phyloP scores from a whole-genome alignment of 805 yeast species.

The Peterozyma toletana region DNA sequence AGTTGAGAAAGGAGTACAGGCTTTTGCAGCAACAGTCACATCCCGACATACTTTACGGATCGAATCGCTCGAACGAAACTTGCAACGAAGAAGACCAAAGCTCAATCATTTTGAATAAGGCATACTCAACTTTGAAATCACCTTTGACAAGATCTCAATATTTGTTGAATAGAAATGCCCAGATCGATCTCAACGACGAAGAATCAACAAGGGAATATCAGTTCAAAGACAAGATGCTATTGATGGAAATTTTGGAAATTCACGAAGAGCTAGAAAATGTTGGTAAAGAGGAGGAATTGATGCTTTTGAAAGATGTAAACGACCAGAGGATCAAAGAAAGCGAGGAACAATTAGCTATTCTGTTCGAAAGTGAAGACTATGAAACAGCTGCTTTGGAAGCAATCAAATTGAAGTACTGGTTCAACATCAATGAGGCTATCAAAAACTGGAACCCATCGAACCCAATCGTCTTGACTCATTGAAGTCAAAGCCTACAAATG shows the following conservation, averaged over 20 bases:
- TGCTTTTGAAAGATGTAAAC: slow-evolving; percentile 45
- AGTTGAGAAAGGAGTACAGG: slow-evolving; percentile 70
- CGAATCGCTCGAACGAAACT: slow-evolving; percentile 18
- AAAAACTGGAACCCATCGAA: slow-evolving; percentile 74
- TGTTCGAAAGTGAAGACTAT: slow-evolving; percentile 43
- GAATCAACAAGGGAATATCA: slow-evolving; percentile 33
- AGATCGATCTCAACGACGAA: slow-evolving; percentile 55
- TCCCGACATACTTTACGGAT: slow-evolving; percentile 56
- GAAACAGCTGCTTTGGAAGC: slow-evolving; percentile 59
- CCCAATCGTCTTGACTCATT: slow-evolving; percentile 60
- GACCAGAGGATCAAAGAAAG: slow-evolving; percentile 42
- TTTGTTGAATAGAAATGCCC: slow-evolving; percentile 33
- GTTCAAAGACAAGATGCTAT: slow-evolving; percentile 38
- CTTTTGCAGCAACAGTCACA: slow-evolving; percentile 66
- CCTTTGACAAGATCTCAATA: slow-evolving; percentile 71
- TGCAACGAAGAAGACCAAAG: slow-evolving; percentile 15
- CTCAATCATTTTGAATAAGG: slow-evolving; percentile 62
- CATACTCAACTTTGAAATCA: slow-evolving; percentile 61
- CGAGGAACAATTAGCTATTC: slow-evolving; percentile 35
- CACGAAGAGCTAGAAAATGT: slow-evolving; percentile 79
- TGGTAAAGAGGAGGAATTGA: slow-evolving; percentile 49
- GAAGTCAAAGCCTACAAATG: slow-evolving; percentile 7
- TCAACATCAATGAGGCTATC: slow-evolving; percentile 64
- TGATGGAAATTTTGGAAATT: slow-evolving; percentile 75
- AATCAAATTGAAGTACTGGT: slow-evolving; percentile 76